phyloP scores from a whole-genome alignment of 805 yeast species.

The Suhomyces tanzawaensis region DNA sequence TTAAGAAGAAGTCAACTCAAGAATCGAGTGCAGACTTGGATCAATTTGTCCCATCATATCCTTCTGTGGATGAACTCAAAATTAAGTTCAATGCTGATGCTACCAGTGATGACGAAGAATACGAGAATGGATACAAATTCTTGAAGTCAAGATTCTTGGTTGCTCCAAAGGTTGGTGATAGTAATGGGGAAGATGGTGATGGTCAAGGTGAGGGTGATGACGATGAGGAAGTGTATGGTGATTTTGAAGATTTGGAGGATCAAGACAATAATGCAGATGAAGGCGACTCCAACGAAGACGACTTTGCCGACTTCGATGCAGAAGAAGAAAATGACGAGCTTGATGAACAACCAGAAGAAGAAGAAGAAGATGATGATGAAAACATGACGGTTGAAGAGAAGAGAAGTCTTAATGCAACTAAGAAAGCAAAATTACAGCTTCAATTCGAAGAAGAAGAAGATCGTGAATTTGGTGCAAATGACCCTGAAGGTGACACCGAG shows the following conservation, averaged over 20 bases:
- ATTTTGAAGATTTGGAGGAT: constrained; percentile 41
- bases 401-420: constrained; percentile 78
- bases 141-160: constrained; percentile 50
- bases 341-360: constrained; percentile 40
- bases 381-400: constrained; percentile 64
- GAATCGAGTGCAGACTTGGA: constrained; percentile 35
- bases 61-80: constrained; percentile 42
- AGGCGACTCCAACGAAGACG: constrained; percentile 32
- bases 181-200: constrained; percentile 21
- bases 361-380: constrained; percentile 38
- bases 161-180: constrained; percentile 48
- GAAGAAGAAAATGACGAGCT: constrained; percentile 46
- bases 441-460: constrained; percentile 86
- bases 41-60: constrained; percentile 33
- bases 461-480: constrained; percentile 66
- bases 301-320: constrained; percentile 54
- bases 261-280: constrained; percentile 31
- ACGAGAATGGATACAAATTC: constrained; percentile 38
- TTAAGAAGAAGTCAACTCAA: constrained; percentile 44
- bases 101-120: constrained; percentile 33
- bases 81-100: constrained; percentile 43
- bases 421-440: constrained; percentile 81
- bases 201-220: constrained; percentile 32
- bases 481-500: constrained; percentile 67
- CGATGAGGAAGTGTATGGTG: constrained; percentile 33